Percentiles rank a stretch among this genome's conserved stretches.
phyloP scores from a whole-genome alignment of 306 rosid genomes.

The Fagus crenata region DNA sequence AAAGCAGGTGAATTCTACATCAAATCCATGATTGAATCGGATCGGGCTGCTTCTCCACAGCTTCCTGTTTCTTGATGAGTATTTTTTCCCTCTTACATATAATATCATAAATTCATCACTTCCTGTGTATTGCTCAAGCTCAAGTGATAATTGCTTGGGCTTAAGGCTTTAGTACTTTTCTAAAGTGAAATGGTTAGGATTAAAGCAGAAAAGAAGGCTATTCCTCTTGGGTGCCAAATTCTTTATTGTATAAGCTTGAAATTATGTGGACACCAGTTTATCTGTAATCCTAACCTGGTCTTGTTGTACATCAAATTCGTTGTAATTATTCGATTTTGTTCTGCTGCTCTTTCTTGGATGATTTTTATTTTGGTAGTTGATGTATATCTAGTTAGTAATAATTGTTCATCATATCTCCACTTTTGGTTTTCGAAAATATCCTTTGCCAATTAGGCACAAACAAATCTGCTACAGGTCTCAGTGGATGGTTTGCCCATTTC shows the following conservation, averaged over 20 bases:
- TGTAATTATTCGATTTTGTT: conserved; percentile 30
- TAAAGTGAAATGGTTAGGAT: neutral
- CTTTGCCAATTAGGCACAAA: neutral
- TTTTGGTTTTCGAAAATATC: neutral
- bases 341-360: neutral
- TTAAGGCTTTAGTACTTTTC: neutral
- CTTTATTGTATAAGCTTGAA: neutral
- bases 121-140: neutral
- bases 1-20: conserved; percentile 93
- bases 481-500: neutral
- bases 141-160: conserved; percentile 8
- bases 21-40: conserved; percentile 91
- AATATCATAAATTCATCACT: neutral
- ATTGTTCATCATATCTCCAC: neutral
- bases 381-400: neutral
- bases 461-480: neutral
- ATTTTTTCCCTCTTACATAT: neutral
- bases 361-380: neutral
- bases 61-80: conserved; percentile 41
- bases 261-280: neutral
- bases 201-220: neutral
- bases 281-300: neutral
- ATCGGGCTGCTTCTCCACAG: conserved; percentile 62
- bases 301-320: conserved; percentile 1
- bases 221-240: neutral